These are phyloP conservation scores for Exobasidium cylindrosporum DNA, from an alignment of 1,284 basidiomycete species.

Conservation along the genomic window DNA sequence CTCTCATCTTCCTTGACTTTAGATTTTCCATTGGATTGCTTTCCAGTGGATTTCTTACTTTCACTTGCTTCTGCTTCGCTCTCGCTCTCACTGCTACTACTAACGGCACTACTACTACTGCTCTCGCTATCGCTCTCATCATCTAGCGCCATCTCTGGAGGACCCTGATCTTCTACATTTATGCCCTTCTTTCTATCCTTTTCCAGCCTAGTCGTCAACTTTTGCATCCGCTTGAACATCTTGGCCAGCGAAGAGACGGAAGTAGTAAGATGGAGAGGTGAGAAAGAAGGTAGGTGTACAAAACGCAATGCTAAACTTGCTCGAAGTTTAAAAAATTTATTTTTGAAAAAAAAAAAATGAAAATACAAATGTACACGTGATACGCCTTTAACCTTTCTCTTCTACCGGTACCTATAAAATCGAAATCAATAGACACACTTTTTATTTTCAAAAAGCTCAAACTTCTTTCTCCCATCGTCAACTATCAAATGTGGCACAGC, in stretches of 20 bases:
- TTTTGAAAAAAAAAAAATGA: too few relatives aligned
- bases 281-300: background rate
- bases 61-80: too few relatives aligned
- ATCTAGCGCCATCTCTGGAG: background rate
- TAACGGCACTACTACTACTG: background rate
- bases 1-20: background rate
- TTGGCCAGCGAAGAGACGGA: background rate
- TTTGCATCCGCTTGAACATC: conserved; percentile 7
- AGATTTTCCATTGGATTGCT: background rate
- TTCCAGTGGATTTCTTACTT: background rate
- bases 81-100: background rate
- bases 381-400: background rate
- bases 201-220: background rate
- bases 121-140: background rate
- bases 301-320: too few relatives aligned
- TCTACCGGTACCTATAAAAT: background rate
- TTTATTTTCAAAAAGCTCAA: too few relatives aligned
- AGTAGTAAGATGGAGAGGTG: background rate
- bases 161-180: background rate
- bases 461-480: background rate
- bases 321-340: background rate
- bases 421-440: background rate
- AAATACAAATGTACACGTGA: too few relatives aligned
- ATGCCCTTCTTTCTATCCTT: background rate
- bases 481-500: background rate